These are phyloP conservation scores for Pyrenochaeta sp. DNA, from an alignment of 2,329 filamentous ascomycete genomes.

Conservation along the genomic window DNA sequence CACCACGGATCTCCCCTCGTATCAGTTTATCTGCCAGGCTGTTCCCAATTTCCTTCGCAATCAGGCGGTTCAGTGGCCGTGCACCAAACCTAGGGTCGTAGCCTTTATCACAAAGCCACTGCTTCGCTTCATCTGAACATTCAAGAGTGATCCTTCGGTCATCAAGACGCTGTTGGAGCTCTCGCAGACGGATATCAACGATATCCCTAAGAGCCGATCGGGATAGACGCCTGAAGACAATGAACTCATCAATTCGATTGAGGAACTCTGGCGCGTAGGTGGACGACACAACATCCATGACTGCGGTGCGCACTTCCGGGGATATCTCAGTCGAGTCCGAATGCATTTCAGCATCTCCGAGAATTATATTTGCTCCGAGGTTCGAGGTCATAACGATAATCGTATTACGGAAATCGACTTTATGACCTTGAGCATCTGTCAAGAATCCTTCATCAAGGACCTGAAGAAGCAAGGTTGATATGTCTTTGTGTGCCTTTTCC, in stretches of 20 bases:
- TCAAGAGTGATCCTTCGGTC: slow-evolving; percentile 82
- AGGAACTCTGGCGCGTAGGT: slow-evolving; percentile 90
- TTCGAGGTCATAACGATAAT: slow-evolving; percentile 97
- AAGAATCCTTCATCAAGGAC: slow-evolving; percentile 96
- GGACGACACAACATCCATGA: slow-evolving; percentile 84
- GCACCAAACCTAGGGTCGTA: slow-evolving; percentile 94
- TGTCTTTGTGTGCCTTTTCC: slow-evolving; percentile 95
- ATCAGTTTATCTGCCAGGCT: slow-evolving; percentile 91
- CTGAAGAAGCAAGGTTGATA: slow-evolving; percentile 88
- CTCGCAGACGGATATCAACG: slow-evolving; percentile 86
- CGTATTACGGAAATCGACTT: slow-evolving; percentile 95
- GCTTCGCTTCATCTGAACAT: slow-evolving; percentile 74
- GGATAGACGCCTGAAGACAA: slow-evolving; percentile 89
- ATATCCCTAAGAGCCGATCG: slow-evolving; percentile 83
- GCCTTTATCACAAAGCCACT: slow-evolving; percentile 87
- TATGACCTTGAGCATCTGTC: slow-evolving; percentile 94
- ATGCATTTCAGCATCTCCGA: slow-evolving; percentile 73
- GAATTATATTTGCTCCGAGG: slow-evolving; percentile 88
- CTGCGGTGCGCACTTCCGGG: slow-evolving; percentile 74
- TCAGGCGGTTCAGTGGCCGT: slow-evolving; percentile 87
- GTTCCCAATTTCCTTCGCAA: slow-evolving; percentile 89
- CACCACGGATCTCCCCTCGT: slow-evolving; percentile 77
- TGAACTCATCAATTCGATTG: slow-evolving; percentile 96
- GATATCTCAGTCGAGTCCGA: slow-evolving; percentile 71
- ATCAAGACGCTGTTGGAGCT: slow-evolving; percentile 82